Conservation (phyloP, 441 rosid genomes). For the Isatis lusitanica region DNA sequence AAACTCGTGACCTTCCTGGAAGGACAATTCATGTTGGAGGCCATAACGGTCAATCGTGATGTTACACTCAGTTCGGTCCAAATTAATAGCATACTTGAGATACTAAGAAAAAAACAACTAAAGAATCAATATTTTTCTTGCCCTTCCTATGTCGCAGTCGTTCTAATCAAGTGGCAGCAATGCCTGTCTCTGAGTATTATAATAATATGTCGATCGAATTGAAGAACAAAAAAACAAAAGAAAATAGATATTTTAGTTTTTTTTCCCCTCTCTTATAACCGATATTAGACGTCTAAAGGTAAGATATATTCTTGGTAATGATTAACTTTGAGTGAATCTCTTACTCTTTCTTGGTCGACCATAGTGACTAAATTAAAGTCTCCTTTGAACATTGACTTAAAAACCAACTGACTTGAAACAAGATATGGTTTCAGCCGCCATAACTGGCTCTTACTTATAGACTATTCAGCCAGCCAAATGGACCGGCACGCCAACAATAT, state of each 20-base stretch:
- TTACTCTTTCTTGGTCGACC: neutral
- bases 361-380: neutral
- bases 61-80: neutral
- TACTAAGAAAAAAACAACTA: neutral
- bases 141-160: neutral
- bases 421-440: slow-evolving; percentile 5
- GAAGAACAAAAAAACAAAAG: neutral
- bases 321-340: no score
- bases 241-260: neutral
- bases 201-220: neutral
- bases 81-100: neutral
- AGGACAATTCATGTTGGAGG: neutral
- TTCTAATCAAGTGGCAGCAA: neutral
- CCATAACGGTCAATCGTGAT: neutral
- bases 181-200: neutral
- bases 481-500: neutral
- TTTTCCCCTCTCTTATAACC: neutral
- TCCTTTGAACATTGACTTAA: slow-evolving; percentile 24
- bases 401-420: neutral
- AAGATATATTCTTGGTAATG: neutral
- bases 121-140: neutral
- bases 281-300: neutral
- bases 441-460: neutral
- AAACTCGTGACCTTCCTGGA: slow-evolving; percentile 2
- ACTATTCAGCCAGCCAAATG: neutral